Base-by-base conservation (phyloP, 495 filamentous ascomycete genomes). In the Aspergillus leporis region DNA sequence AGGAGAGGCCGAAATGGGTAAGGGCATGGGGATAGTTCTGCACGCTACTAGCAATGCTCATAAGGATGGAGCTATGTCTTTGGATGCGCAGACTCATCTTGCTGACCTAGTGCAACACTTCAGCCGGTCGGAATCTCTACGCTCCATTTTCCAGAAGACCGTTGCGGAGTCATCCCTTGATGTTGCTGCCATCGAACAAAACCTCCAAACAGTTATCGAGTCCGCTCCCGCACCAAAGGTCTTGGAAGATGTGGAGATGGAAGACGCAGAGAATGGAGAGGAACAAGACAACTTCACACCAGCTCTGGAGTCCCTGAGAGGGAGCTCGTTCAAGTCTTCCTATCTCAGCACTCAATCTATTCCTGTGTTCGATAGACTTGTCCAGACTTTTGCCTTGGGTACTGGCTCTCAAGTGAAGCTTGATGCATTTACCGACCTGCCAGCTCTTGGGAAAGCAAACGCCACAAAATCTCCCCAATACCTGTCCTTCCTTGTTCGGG, bases 401-500 rank as follows among this genome's bases (percentile, higher is more conserved):
- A 78, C 79, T 48, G 71, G 79, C 3, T 81, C 80, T 16, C 65
- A 79, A 1, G 65, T 70, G 4, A 74, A 80, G 48, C 63, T 91
- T 3, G 70, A 81, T 12, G 66, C 70, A 31, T 87, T 96, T 61
- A 77, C 84, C 43, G 73, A 79, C 14, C 67, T 85, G 7, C 78
- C 83, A 16, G 74, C 87, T 40, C 77, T 93, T 30, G 78, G 79
- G 32, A 84, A 80, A 48, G 61, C 80, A 6, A 66, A 76, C 23
- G 86, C 84, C 0, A 70, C 78, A 16, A 78, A 83, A 49, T 79
- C 85, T 2, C 81, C 87, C 9, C 81, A 91, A 40, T 89, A 88
- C 56, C 68, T 93, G 65, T 89, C 87, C 4, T 93, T 97, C 68
- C 87, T 93, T 56, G 77, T 86, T 55, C 80, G 85, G 40, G 80